Conservation (phyloP, 2,329 filamentous ascomycete genomes). For the Fusarium sp. region DNA sequence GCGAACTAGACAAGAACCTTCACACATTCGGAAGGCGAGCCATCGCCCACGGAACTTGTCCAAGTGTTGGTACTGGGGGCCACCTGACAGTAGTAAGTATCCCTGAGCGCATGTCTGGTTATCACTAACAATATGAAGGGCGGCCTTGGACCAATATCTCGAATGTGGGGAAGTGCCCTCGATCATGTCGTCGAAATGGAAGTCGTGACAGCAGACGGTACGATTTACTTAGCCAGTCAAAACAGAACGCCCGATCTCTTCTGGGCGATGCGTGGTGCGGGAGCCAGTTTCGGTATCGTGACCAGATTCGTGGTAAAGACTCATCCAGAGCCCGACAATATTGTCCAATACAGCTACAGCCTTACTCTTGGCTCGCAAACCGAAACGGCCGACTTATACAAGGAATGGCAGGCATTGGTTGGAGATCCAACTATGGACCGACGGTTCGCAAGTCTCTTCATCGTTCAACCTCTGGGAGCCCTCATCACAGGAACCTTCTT, state of each 20-base stretch:
- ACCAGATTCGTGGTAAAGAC: slow-evolving; percentile 69
- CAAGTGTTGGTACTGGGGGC: slow-evolving; percentile 68
- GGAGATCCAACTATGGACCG: slow-evolving; percentile 66
- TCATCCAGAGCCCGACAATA: slow-evolving; percentile 64
- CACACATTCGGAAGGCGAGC: slow-evolving; percentile 66
- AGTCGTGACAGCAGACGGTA: slow-evolving; percentile 68
- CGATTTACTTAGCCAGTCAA: slow-evolving; percentile 60
- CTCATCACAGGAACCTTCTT: slow-evolving; percentile 72
- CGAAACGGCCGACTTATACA: slow-evolving; percentile 62
- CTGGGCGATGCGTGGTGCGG: slow-evolving; percentile 67
- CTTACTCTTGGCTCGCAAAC: slow-evolving; percentile 61
- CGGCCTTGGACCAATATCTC: slow-evolving; percentile 67
- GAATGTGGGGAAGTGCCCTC: slow-evolving; percentile 68
- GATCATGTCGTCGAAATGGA: slow-evolving; percentile 62
- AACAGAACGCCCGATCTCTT: slow-evolving; percentile 65
- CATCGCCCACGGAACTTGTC: slow-evolving; percentile 70
- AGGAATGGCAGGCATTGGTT: slow-evolving; percentile 69
- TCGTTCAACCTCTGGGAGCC: slow-evolving; percentile 64
- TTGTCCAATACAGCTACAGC: slow-evolving; percentile 69
- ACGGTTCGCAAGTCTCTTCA: slow-evolving; percentile 68
- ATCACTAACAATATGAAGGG: slow-evolving; percentile 53
- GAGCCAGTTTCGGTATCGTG: slow-evolving; percentile 67
- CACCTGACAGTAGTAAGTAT: slow-evolving; percentile 66
- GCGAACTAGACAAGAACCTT: slow-evolving; percentile 62
- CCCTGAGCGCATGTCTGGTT: fast-evolving